Base-by-base conservation (phyloP, 352 stramenopile species). In the Phytophthora capsici region DNA sequence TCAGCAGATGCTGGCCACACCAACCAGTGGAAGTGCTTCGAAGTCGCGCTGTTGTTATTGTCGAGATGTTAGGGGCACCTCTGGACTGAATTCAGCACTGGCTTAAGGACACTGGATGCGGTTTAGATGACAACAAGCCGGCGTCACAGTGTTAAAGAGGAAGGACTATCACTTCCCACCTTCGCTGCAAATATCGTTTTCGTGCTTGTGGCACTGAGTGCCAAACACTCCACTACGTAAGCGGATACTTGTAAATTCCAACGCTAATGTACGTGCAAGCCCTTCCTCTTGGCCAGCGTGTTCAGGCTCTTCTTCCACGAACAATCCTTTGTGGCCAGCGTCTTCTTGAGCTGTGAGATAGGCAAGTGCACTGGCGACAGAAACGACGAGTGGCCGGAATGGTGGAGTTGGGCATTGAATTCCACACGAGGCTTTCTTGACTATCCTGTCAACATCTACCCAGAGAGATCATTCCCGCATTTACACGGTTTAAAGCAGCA, bases 361-460 rank as follows among this genome's bases (percentile, higher is more conserved):
- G 63, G 57, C 63, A 66, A 66, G 38, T 54, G 55, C 22, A 17
- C 63, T 71, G 50, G 47, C 57, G 57, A 67, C 63, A 59, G 63
- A 72, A 72, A 72, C 57, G 34, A 20, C 57, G n/a, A 63, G 38
- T 55, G 57, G 28, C 43, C 58, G 10, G 58, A 44, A 13, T 66
- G 19, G 57, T 59, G 32, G 38, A 41, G 57, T 47, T 14, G 43
- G 6, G 9, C 32, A 19, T 30, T 57, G 67, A 47, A 72, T 57
- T 41, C 43, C 63, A 57, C 41, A 37, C 36, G 26, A 30, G 48
- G 26, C 48, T 68, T 56, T 71, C 45, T 55, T 59, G 32, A 43
- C 20, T 45, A 41, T 44, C n/a, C 12, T 53, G 41, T 57, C 26
- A 65, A 12, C 23, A 28, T 12, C n/a, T 58, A 20, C 38, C 19